phyloP scores from a whole-genome alignment of 306 rosid species.

The Lotus japonicus region DNA sequence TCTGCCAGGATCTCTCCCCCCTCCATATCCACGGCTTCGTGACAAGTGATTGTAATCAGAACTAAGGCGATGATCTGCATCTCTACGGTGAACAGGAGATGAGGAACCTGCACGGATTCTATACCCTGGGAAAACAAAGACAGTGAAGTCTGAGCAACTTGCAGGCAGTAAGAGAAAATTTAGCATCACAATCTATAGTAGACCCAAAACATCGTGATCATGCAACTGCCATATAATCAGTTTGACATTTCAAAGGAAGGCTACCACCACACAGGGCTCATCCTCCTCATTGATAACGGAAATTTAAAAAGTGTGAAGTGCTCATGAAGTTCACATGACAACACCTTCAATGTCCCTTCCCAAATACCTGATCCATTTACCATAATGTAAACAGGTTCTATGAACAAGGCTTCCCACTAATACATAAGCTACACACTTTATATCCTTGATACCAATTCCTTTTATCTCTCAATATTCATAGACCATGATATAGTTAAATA shows the following conservation, averaged over 20 bases:
- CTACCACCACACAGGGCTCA: conserved; percentile 44
- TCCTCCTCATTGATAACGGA: conserved; percentile 32
- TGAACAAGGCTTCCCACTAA: conserved; percentile 17
- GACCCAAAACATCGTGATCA: conserved; percentile 36
- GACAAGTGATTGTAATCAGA: conserved; percentile 54
- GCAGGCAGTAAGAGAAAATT: conserved; percentile 22
- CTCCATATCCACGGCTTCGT: conserved; percentile 55
- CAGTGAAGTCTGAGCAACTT: conserved; percentile 36
- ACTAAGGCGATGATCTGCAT: conserved; percentile 46
- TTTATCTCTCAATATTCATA: conserved; percentile 17
- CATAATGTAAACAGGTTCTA: conserved; percentile 20
- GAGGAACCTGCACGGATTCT: conserved; percentile 87
- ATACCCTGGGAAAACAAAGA: conserved; percentile 83
- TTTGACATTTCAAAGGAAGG: conserved; percentile 39
- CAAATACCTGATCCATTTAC: conserved; percentile 21
- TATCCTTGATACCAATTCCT: conserved; percentile 10
- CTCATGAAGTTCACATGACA: conserved; percentile 27
- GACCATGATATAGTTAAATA: conserved; percentile 12
- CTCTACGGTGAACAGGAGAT: conserved; percentile 77
- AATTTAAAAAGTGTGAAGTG: conserved; percentile 28
- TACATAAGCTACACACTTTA: conserved; percentile 12
- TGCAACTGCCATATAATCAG: conserved; percentile 42
- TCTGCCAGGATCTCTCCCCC: conserved; percentile 64
- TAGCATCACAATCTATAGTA: conserved; percentile 28
- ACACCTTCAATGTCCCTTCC: conserved; percentile 34